Base-by-base conservation (phyloP, 1,284 basidiomycete species). In the Gymnopus androsaceus region DNA sequence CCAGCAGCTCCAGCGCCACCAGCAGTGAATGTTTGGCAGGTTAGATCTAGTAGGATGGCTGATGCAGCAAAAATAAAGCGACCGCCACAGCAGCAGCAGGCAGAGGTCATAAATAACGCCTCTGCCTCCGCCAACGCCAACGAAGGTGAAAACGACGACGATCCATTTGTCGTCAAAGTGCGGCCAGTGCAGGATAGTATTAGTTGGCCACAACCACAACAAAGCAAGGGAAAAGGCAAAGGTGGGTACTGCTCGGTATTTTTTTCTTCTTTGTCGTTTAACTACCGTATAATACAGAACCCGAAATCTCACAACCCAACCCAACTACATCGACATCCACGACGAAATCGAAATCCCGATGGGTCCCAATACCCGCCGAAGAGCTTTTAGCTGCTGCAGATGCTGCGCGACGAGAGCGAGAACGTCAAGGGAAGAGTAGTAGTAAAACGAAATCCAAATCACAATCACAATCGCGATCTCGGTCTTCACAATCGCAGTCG, bases 401-500 rank as follows among this genome's bases (percentile, higher is more conserved):
- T 51, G 46, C 45, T 17, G 54, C 47, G 23, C 17, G 25, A 11
- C 23, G n/a, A 4, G 8, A 27, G 15, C 40, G 31, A 6, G 27
- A 21, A 17, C 37, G 31, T 28, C 40, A 42, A 31, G 38, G 4
- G 8, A 44, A 30, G 25, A 46, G 30, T 17, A 23, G 27, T 19
- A 52, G 31, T 15, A 17, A 36, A 4, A 9, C 25, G 19, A 42
- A 31, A 25, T n/a, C 40, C 51, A 21, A 41, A 41, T 31, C 28
- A n/a, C 28, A n/a, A 30, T 53, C 51, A 14, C 28, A 31, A 27
- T 45, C 51, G 25, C 51, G 34, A 23, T 50, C 48, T 3, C 48
- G 49, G 19, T 40, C 40, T 40, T n/a, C n/a, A n/a, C 36, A 30
- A 15, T 55, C 60, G 6, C 63, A 65, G 23, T 71, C 68, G 28